phyloP scores from a whole-genome alignment of 169 alveolate genomes.

The Cryptosporidium sp. region DNA sequence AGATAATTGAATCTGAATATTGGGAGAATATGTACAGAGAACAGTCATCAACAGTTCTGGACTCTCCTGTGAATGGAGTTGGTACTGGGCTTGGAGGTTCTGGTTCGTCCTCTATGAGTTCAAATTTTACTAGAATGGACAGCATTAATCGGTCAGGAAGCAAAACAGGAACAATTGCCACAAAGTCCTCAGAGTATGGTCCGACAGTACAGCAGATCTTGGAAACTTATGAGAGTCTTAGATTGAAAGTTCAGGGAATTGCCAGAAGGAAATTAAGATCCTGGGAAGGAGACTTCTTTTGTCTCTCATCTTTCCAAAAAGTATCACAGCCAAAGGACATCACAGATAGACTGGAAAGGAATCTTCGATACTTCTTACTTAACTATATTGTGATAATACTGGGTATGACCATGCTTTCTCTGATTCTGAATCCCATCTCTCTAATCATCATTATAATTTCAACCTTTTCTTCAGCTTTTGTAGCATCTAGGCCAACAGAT shows the following conservation, averaged over 20 bases:
- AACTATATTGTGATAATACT: conserved; percentile 53
- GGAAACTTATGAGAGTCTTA: conserved; percentile 31
- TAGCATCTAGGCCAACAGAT: conserved; percentile 56
- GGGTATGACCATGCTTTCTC: conserved; percentile 58
- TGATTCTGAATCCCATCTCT: conserved; percentile 59
- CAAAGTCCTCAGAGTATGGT: conserved; percentile 27
- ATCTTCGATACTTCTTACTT: conserved; percentile 53
- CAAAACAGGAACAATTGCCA: neutral
- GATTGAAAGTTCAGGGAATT: conserved; percentile 30
- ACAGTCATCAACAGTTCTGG: conserved; percentile 4
- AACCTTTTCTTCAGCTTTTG: conserved; percentile 59
- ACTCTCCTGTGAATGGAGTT: conserved; percentile 49
- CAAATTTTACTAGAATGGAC: conserved; percentile 20
- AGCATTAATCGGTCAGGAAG: conserved; percentile 36
- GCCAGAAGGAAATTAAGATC: conserved; percentile 66
- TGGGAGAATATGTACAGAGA: conserved; percentile 20
- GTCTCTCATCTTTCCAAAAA: conserved; percentile 58
- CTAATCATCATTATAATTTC: conserved; percentile 38
- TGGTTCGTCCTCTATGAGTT: neutral
- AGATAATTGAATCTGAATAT: neutral
- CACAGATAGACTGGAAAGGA: conserved; percentile 60
- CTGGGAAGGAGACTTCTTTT: conserved; percentile 69
- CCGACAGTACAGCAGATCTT: conserved; percentile 58
- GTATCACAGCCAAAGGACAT: conserved; percentile 69
- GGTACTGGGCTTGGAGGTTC: neutral